Percentiles rank a stretch among this genome's conserved stretches.
Evolutionary conservation across 352 stramenopile genomes (phyloP).

Genomic region (Phytophthora cactorum): DNA sequence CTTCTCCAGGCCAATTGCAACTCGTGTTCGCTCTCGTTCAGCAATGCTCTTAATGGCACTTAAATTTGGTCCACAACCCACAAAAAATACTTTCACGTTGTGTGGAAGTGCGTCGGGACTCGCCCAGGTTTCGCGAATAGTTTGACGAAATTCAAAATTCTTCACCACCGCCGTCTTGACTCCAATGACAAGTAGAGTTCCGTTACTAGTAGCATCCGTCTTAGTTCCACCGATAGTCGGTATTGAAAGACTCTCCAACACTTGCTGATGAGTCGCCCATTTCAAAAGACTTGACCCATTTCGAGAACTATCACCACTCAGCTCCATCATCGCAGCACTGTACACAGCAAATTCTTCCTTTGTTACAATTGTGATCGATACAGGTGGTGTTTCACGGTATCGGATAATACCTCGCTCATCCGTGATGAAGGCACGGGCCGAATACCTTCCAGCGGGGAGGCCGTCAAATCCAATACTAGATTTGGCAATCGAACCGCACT

Average conservation of each 20-base stretch:
- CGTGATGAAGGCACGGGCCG: constrained; percentile 22
- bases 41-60: not conserved
- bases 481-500: constrained; percentile 13
- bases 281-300: constrained; percentile 1
- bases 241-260: not conserved
- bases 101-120: constrained; percentile 13
- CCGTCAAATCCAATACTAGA: constrained; percentile 10
- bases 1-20: constrained; percentile 40
- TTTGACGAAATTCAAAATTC: constrained; percentile 41
- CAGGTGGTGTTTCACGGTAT: constrained; percentile 14
- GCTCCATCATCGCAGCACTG: constrained; percentile 6
- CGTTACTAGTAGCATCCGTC: not conserved
- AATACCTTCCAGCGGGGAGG: constrained; percentile 17
- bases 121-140: constrained; percentile 54
- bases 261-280: constrained; percentile 9
- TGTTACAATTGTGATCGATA: constrained; percentile 3
- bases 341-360: constrained; percentile 8
- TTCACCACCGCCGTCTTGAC: constrained; percentile 49
- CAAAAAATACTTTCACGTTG: constrained; percentile 42
- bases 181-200: constrained; percentile 45
- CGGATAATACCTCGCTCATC: constrained; percentile 3
- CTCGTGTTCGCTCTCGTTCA: constrained; percentile 5
- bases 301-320: not conserved
- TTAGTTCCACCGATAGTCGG: not conserved
- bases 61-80: constrained; percentile 38